Evolutionary conservation across 768 basidiomycete genomes (phyloP).

Genomic region (Xanthoconium purpureum): DNA sequence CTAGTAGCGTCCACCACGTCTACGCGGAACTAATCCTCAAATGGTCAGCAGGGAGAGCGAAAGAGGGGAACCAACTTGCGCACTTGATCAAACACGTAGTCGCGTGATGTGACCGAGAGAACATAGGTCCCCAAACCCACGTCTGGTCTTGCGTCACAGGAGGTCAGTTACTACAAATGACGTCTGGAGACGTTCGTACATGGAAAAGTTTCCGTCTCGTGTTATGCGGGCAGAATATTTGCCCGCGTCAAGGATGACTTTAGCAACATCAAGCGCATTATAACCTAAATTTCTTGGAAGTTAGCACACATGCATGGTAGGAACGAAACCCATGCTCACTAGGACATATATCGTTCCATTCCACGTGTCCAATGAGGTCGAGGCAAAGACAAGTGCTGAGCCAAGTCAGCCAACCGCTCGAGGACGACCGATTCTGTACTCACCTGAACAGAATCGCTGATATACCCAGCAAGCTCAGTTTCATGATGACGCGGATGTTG

Average conservation of each 20-base stretch:
- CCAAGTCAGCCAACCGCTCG: neutral
- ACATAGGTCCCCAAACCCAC: conserved; percentile 69
- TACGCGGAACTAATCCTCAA: conserved; percentile 53
- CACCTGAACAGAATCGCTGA: conserved; percentile 16
- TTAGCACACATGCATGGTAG: conserved; percentile 9
- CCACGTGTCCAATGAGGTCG: conserved; percentile 59
- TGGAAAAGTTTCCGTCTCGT: conserved; percentile 58
- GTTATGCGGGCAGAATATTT: conserved; percentile 50
- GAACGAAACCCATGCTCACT: conserved; percentile 36
- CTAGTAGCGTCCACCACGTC: conserved; percentile 51
- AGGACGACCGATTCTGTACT: neutral
- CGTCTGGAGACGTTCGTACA: conserved; percentile 43
- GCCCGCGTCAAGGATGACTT: conserved; percentile 61
- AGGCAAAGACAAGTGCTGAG: conserved; percentile 37
- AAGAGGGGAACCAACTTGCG: conserved; percentile 1
- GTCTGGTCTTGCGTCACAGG: conserved; percentile 46
- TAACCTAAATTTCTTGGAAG: conserved; percentile 29
- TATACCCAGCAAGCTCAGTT: conserved; percentile 6
- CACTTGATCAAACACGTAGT: conserved; percentile 72
- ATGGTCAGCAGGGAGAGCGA: conserved; percentile 3
- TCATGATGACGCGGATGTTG: conserved; percentile 13
- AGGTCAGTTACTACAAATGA: conserved; percentile 8
- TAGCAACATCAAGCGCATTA: conserved; percentile 50
- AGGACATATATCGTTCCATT: conserved; percentile 71
- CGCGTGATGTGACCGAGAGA: conserved; percentile 63